Base-by-base conservation (phyloP, 805 yeast species). In the Metschnikowia continentalis region DNA sequence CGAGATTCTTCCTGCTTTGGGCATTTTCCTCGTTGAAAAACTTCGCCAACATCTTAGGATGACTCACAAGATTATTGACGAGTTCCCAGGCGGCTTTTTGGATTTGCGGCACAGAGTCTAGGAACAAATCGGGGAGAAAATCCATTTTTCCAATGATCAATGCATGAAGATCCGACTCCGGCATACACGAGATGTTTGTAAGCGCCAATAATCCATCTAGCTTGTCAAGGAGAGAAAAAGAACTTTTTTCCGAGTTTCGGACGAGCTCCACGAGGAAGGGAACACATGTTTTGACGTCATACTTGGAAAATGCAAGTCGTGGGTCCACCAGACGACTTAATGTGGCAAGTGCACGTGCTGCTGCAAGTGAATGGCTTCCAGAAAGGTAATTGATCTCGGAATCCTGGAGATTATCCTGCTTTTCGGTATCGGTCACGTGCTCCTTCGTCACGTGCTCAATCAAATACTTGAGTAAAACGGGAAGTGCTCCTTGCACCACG, bases 41-140 rank as follows among this genome's bases (percentile, higher is more conserved):
- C 53, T 80, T 79, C 1, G 80, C 83, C 33, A 81, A 65, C 60
- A 71, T 49, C 6, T 53, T 42, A 0, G 77, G 77, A 26, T 64
- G 66, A 36, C 50, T 69, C 60, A 82, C 76, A 43, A 86, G 62
- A 61, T 87, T 87, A 52, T 86, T 78, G 8, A 85, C 64, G 15
- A 87, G 74, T 59, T 87, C 90, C 65, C 86, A 71, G 0, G 83
- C 57, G 0, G 88, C 81, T 46, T 80, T 70, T 61, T 84, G 88
- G 3, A 87, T 63, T 48, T 72, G 63, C 0, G 67, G 58, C 2
- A 51, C 42, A 48, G 80, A 76, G 10, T 72, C 76, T 10, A 73
- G 64, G 45, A 71, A 66, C 32, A 76, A 74, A 51, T 79, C 74
- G 17, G 80, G 63, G 45, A 60, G 62, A 52, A 77, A 80, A 13